phyloP scores from a whole-genome alignment of 108 stramenopile species.

The Pseudonitzschia multiseries region DNA sequence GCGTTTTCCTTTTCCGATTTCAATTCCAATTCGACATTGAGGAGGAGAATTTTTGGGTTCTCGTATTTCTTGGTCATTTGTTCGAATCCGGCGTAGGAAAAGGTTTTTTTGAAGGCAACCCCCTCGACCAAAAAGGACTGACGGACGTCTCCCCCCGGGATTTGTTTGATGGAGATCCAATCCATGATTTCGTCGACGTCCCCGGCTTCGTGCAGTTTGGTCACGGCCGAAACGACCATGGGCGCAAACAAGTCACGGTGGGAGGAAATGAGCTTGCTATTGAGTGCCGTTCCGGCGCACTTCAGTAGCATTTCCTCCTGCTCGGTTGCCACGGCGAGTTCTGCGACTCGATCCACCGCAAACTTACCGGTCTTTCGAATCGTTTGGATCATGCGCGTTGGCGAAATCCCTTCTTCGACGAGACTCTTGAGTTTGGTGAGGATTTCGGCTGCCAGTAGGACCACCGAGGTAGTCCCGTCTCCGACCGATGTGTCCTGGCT shows the following conservation, averaged over 20 bases:
- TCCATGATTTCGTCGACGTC: slow-evolving; percentile 75
- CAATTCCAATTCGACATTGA: slow-evolving; percentile 99
- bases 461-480: slow-evolving; percentile 98
- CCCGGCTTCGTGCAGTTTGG: slow-evolving; percentile 55
- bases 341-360: slow-evolving; percentile 76
- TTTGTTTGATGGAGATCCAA: slow-evolving; percentile 96
- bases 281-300: slow-evolving; percentile 96
- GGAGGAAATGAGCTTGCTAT: slow-evolving; percentile 96
- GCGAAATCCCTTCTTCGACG: slow-evolving; percentile 98
- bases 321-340: slow-evolving; percentile 66
- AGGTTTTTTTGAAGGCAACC: slow-evolving; percentile 99
- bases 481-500: slow-evolving; percentile 97
- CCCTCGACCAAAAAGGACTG: slow-evolving; percentile 95
- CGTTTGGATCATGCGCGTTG: slow-evolving; percentile 87
- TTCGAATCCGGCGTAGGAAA: slow-evolving; percentile 99
- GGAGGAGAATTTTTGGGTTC: slow-evolving; percentile 88
- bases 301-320: slow-evolving; percentile 89
- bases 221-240: slow-evolving; percentile 97
- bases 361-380: slow-evolving; percentile 70
- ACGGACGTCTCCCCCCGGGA: slow-evolving; percentile 94
- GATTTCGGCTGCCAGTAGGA: slow-evolving; percentile 93
- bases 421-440: slow-evolving; percentile 94
- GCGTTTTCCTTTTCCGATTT: slow-evolving; percentile 99
- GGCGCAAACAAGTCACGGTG: slow-evolving; percentile 98
- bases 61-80: slow-evolving; percentile 97